Evolutionary conservation across 805 yeast genomes (phyloP).

Genomic region (Trichomonascus vanleenenianus): DNA sequence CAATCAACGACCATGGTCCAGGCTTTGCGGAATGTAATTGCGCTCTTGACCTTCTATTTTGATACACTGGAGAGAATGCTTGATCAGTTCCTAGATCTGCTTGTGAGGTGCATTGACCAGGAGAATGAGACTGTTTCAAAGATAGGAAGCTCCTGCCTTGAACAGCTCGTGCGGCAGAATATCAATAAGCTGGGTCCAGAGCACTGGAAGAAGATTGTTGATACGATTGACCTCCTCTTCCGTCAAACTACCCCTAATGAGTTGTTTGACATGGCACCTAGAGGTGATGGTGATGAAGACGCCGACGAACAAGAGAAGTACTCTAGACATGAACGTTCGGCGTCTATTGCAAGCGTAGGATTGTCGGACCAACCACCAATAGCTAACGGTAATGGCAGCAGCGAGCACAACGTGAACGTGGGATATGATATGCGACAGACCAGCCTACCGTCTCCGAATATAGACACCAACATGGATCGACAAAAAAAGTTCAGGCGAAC

Average conservation of each 20-base stretch:
- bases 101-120: conserved; percentile 87
- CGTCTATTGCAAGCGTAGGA: conserved; percentile 8
- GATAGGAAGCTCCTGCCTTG: conserved; percentile 85
- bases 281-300: conserved; percentile 32
- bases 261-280: conserved; percentile 38
- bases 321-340: background rate
- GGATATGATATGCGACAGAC: background rate
- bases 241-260: conserved; percentile 81
- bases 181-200: conserved; percentile 48
- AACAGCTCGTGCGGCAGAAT: conserved; percentile 72
- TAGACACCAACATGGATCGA: conserved; percentile 9
- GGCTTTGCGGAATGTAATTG: conserved; percentile 82
- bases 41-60: conserved; percentile 75
- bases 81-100: conserved; percentile 67
- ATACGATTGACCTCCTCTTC: conserved; percentile 61
- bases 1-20: conserved; percentile 92
- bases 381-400: background rate
- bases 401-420: background rate
- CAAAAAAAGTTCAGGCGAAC: conserved; percentile 52
- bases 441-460: conserved; percentile 9
- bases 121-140: conserved; percentile 95
- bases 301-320: conserved; percentile 4
- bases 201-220: conserved; percentile 72
- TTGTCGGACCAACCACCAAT: conserved; percentile 5
- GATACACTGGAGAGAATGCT: conserved; percentile 65